Evolutionary conservation across 208 protist species (phyloP).

Genomic region (Leishmania tropica): DNA sequence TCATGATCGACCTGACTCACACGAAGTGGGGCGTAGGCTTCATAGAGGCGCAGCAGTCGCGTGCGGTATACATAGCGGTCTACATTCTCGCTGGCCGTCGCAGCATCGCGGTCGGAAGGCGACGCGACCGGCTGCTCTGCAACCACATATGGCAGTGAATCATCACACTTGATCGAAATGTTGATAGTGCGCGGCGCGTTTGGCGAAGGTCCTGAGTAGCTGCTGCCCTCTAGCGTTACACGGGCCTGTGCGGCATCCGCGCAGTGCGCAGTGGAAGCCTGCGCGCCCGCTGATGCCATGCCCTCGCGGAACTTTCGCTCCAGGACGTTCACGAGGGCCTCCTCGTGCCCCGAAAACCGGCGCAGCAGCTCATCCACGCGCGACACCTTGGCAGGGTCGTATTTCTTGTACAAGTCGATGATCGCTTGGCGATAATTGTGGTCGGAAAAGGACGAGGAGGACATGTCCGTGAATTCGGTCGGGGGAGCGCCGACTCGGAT

Average conservation of each 20-base stretch:
- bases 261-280: not conserved
- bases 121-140: not conserved
- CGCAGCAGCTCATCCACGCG: constrained; percentile 36
- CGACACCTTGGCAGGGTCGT: constrained; percentile 35
- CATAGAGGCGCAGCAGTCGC: constrained; percentile 35
- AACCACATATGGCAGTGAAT: not conserved
- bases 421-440: constrained; percentile 8
- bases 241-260: not conserved
- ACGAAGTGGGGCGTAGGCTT: constrained; percentile 47
- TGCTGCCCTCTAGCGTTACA: not conserved
- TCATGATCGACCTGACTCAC: constrained; percentile 38
- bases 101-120: not conserved
- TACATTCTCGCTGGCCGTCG: not conserved
- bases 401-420: constrained; percentile 23
- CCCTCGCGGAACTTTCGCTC: constrained; percentile 25
- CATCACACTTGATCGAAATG: not conserved
- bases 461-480: constrained; percentile 1
- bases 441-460: not conserved
- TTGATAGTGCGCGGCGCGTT: not conserved
- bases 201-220: not conserved
- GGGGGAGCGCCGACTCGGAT: not conserved
- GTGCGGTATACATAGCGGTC: constrained; percentile 21
- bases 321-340: constrained; percentile 30
- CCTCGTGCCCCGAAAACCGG: constrained; percentile 41
- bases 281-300: no score